Evolutionary conservation across 441 rosid species (phyloP).

Genomic region (Populus trichocarpa): DNA sequence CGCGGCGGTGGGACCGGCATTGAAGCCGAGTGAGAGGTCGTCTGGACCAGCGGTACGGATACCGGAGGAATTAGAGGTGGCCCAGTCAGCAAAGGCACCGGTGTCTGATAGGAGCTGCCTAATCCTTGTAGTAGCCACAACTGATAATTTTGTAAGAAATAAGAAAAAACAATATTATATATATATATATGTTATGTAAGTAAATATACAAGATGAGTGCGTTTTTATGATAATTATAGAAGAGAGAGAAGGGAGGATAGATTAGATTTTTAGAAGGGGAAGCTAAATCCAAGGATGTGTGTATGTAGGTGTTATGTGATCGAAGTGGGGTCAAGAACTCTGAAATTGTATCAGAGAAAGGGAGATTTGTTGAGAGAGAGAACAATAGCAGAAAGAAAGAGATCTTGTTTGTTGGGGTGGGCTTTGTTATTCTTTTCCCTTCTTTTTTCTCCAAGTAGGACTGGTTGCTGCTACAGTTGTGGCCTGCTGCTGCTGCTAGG

Average conservation of each 20-base stretch:
- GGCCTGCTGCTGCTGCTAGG: constrained; percentile 15
- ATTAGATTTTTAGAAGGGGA: constrained; percentile 4
- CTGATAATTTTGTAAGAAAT: constrained; percentile 23
- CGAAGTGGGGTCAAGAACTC: constrained; percentile 39
- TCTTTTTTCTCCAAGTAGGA: neutral
- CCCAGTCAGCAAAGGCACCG: constrained; percentile 93
- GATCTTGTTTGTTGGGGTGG: constrained; percentile 24
- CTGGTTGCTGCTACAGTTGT: constrained; percentile 16
- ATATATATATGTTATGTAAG: neutral
- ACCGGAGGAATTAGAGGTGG: constrained; percentile 46
- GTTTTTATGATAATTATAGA: constrained; percentile 16
- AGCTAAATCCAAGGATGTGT: constrained; percentile 21
- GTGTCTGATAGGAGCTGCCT: constrained; percentile 69
- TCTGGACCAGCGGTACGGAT: constrained; percentile 65
- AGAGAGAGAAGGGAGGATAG: constrained; percentile 9
- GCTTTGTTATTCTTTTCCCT: neutral
- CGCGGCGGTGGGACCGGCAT: constrained; percentile 30
- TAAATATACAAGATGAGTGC: neutral
- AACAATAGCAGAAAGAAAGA: constrained; percentile 14
- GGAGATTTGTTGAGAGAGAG: neutral
- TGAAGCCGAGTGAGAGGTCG: constrained; percentile 96
- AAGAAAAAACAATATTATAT: neutral
- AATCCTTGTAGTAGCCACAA: constrained; percentile 98
- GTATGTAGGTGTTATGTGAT: constrained; percentile 31
- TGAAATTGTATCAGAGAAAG: constrained; percentile 35